phyloP scores from a whole-genome alignment of 2,329 filamentous ascomycete species.

The Pseudogymnoascus sp. region DNA sequence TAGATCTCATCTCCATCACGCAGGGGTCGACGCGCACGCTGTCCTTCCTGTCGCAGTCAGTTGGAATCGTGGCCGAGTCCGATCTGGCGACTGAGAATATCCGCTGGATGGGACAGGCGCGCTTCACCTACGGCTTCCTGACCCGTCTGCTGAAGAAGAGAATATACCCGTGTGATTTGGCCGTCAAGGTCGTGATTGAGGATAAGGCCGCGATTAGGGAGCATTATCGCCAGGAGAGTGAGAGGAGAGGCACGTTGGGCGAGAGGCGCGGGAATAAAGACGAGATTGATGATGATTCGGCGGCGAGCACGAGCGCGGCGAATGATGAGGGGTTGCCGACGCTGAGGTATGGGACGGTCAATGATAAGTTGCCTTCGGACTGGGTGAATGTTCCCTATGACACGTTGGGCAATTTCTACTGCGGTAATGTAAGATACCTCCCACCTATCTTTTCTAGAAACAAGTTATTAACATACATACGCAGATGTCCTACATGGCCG shows the following conservation, averaged over 20 bases:
- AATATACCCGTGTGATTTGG: slow-evolving; percentile 82
- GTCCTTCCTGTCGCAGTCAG: slow-evolving; percentile 84
- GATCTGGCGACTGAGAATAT: slow-evolving; percentile 87
- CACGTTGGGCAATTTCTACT: slow-evolving; percentile 86
- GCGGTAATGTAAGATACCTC: slow-evolving; percentile 65
- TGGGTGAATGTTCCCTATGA: slow-evolving; percentile 72
- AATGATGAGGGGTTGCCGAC: slow-evolving; percentile 56
- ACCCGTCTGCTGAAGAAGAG: slow-evolving; percentile 68
- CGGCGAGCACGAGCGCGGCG: slow-evolving; percentile 27
- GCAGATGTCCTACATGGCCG: slow-evolving; percentile 87
- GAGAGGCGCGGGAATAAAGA: slow-evolving; percentile 27
- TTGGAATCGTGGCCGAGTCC: slow-evolving; percentile 84
- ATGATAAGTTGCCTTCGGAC: slow-evolving; percentile 66
- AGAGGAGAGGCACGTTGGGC: slow-evolving; percentile 24
- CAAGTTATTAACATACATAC: too few species aligned
- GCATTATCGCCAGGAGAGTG: slow-evolving; percentile 55
- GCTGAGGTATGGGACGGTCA: slow-evolving; percentile 72
- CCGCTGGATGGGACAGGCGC: slow-evolving; percentile 82
- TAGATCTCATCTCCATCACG: slow-evolving; percentile 84
- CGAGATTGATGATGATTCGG: slow-evolving; percentile 30
- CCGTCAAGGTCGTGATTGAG: slow-evolving; percentile 73
- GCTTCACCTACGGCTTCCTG: slow-evolving; percentile 84
- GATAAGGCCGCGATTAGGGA: slow-evolving; percentile 69
- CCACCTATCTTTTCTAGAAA: too few species aligned
- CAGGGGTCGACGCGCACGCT: slow-evolving; percentile 69